A percentile compares a stretch with the other conserved stretches of the same genome.
These are phyloP conservation scores for Lumnitzera littorea DNA, from an alignment of 345 rosid species.

Conservation along the genomic window DNA sequence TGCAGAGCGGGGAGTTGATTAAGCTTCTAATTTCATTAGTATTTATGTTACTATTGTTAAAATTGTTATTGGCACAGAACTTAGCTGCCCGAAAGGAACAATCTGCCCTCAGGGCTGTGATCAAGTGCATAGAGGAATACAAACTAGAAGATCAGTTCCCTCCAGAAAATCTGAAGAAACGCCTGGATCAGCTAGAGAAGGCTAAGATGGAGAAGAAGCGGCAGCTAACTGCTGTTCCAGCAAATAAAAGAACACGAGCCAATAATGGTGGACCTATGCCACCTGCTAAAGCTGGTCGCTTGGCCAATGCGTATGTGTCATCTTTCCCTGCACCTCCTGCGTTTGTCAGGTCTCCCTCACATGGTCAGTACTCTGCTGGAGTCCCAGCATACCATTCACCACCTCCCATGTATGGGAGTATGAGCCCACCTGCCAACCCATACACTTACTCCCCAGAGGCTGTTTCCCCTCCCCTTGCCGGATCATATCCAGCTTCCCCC, in stretches of 20 bases:
- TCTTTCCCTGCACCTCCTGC: slow-evolving; percentile 77
- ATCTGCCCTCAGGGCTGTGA: slow-evolving; percentile 81
- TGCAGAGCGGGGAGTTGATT: not conserved
- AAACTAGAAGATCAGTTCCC: slow-evolving; percentile 77
- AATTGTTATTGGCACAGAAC: slow-evolving; percentile 33
- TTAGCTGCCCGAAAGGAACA: slow-evolving; percentile 89
- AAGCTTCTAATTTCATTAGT: not conserved
- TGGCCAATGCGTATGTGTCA: slow-evolving; percentile 85
- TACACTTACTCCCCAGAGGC: slow-evolving; percentile 63
- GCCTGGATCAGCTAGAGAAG: slow-evolving; percentile 97
- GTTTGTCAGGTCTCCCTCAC: slow-evolving; percentile 79
- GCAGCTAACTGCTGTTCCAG: slow-evolving; percentile 72
- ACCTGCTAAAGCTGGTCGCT: slow-evolving; percentile 97
- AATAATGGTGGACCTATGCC: slow-evolving; percentile 95
- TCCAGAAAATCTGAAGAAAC: slow-evolving; percentile 92
- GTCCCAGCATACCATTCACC: slow-evolving; percentile 66
- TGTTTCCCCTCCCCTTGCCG: slow-evolving; percentile 36
- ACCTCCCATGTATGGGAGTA: slow-evolving; percentile 48
- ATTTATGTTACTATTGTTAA: not conserved
- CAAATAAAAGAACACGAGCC: slow-evolving; percentile 87
- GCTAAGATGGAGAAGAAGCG: slow-evolving; percentile 90
- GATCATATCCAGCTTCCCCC: slow-evolving; percentile 47
- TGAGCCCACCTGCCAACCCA: slow-evolving; percentile 46
- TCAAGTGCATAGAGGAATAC: slow-evolving; percentile 98
- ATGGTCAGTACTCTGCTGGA: slow-evolving; percentile 56